Evolutionary conservation across 2,329 filamentous ascomycete genomes (phyloP), one percentile per base, ranked within the genome.

Genomic region (Celoporthe dispersa): DNA sequence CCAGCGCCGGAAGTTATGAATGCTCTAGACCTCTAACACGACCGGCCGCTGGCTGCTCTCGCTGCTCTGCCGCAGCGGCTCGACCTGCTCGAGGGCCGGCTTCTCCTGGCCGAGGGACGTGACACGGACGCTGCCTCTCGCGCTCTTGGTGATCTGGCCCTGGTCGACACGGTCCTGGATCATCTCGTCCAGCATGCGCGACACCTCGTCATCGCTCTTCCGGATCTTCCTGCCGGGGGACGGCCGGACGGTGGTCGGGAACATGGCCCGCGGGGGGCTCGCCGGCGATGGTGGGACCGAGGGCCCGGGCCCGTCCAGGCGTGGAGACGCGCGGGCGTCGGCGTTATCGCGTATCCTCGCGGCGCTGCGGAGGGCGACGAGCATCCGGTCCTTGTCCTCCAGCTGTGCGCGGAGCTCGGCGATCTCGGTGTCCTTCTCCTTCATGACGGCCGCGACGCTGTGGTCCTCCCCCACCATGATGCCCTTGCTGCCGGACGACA

Each of bases 351-450:
- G 89, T 73, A 95, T 96, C 68, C 94, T 90, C 14, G 94, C 91
- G 2, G 94, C 94, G 73, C 89, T 95, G 57, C 94, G 90, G 67
- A 99, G 85, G 1, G 96, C 96, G 4, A 91, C 85, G 67, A 98
- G 85, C 94, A 98, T 99, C 14, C 92, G 89, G 78, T 98, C 95
- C 79, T 98, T 98, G 81, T 98, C 95, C 75, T 98, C 95, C 0
- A 98, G 84, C 72, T 94, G 90, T 33, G 93, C 91, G 12, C 94
- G 89, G n/a, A 99, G 87, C 74, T 97, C 95, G 9, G 92, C 90
- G 77, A 99, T 98, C 80, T 98, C 95, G 31, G 90, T 88, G 75
- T 99, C 96, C 79, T 97, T 98, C 74, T 98, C 96, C 72, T 90
- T 91, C 62, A 98, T 82, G 25, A 93, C 80, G 2, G 90, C 84